Evolutionary conservation across 2,329 filamentous ascomycete genomes (phyloP), one percentile per base, ranked within the genome.

Genomic region (Stagonosporopsis rhizophila): DNA sequence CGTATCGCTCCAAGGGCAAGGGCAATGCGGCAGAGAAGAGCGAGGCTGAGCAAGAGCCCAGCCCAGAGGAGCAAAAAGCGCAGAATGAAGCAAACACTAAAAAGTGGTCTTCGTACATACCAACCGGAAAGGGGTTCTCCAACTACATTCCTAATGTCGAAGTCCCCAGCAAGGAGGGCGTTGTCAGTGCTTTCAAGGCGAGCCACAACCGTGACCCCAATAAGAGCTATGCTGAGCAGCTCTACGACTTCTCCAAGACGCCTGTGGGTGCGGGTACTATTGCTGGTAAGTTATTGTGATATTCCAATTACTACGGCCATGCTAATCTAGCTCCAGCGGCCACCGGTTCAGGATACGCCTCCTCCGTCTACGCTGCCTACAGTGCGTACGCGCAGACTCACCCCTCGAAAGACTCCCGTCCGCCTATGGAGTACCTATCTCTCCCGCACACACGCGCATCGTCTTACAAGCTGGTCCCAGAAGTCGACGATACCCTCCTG

Each of bases 231-330:
- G 72, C 80, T 4, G 78, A 82, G 61, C 80, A 82, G 59, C 67
- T 82, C 14, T 78, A 79, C 53, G 79, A 81, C 53, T 82, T 82
- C 58, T 80, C 77, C 0, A 80, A 80, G 61, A 82, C 80, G 6
- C 80, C 80, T 4, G 80, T 82, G 4, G 80, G 80, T 14, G 80
- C 80, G 35, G 80, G 79, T 35, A 76, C 77, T 3, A 62, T 79
- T 30, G 76, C 76, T 44, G 77, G 77, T 77, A 69, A 58, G 70
- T 59, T 5, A 19, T 7, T 2, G 12, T 37, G 2, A 25, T 4
- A 1, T 14, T 11, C 23, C 5, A 19, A 6, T 28, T 11, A 11
- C 6, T 15, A 12, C 1, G 6, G 5, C 17, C 8, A 30, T 42
- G 41, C 40, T 48, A 7, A 28, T 28, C 25, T 2, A 20, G 25